Base-by-base conservation (phyloP, 2,329 filamentous ascomycete species). In the Claviceps paspali region DNA sequence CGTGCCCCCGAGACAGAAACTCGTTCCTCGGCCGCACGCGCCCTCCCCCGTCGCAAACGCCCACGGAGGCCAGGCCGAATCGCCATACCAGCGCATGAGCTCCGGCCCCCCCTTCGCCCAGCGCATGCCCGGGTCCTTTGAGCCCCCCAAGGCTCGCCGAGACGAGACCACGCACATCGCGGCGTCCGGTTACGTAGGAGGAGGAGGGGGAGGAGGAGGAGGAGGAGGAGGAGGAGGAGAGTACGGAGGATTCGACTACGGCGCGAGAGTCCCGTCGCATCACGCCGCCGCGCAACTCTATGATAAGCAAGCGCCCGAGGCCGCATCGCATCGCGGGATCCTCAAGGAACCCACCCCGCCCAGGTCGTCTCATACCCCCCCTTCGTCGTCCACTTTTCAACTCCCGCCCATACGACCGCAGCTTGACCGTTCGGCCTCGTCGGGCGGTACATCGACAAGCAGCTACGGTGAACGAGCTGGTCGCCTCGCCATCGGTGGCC, bases 401-500 rank as follows among this genome's bases (percentile, higher is more conserved):
- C 53, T 70, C 29, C 66, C 65, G 3, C 67, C 67, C 1, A 70
- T 71, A 40, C 59, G 63, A 22, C 52, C 57, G 8, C 57, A 56
- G 22, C 52, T 59, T 11, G 53, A 59, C 6, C 50, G 48, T 28
- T 35, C 41, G 17, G 36, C 30, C 5, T 40, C 39, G 6, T 18
- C 45, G 14, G 44, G 41, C 26, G 40, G n/a, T n/a, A n/a, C n/a
- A n/a, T n/a, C n/a, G n/a, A n/a, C n/a, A n/a, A n/a, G n/a, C n/a
- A n/a, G n/a, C n/a, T n/a, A n/a, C n/a, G n/a, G n/a, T n/a, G n/a
- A n/a, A 22, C 14, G 55, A 62, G 27, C 65, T n/a, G n/a, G n/a
- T n/a, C n/a, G 74, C 12, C 67, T 78, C 34, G 72, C 75, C 47
- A 78, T 79, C 43, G 70, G 66, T 9, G 73, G 73, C 2, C 61